Conservation (phyloP, 148 eudicot genomes). For the Chenopodium quinoa region DNA sequence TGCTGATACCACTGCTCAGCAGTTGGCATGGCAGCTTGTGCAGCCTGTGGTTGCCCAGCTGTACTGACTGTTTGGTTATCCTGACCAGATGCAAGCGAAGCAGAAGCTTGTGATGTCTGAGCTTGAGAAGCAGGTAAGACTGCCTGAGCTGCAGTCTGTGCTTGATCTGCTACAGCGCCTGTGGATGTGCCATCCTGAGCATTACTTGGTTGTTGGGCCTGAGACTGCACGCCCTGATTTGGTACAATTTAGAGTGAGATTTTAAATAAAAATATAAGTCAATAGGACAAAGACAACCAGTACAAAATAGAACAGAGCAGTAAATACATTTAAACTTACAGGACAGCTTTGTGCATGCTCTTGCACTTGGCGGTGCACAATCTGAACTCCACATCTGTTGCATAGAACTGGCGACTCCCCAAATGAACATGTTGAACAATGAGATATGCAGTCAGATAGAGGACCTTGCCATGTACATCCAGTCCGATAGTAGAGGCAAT, state of each 20-base stretch:
- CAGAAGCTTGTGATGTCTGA: constrained; percentile 44
- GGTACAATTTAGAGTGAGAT: background rate
- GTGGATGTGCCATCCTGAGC: constrained; percentile 39
- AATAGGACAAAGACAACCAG: background rate
- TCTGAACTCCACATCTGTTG: constrained; percentile 79
- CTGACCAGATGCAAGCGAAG: constrained; percentile 42
- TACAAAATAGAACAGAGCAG: background rate
- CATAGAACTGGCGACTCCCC: constrained; percentile 93
- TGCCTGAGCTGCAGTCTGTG: constrained; percentile 37
- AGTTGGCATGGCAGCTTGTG: constrained; percentile 49
- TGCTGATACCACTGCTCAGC: constrained; percentile 84
- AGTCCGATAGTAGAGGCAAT: constrained; percentile 83
- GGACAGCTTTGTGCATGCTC: constrained; percentile 87
- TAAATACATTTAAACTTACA: constrained; percentile 44
- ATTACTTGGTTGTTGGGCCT: constrained; percentile 41
- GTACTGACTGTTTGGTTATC: constrained; percentile 43
- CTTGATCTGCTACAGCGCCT: constrained; percentile 36
- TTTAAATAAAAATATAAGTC: no score
- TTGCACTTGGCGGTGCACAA: constrained; percentile 92
- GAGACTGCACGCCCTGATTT: constrained; percentile 63
- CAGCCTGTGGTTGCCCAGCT: constrained; percentile 45
- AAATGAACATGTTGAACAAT: constrained; percentile 72
- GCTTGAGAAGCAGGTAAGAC: constrained; percentile 53
- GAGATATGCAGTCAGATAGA: constrained; percentile 64
- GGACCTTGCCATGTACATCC: constrained; percentile 97